phyloP scores from a whole-genome alignment of 371 early-diverging fungal genomes.

The Chytridium lagenaria region DNA sequence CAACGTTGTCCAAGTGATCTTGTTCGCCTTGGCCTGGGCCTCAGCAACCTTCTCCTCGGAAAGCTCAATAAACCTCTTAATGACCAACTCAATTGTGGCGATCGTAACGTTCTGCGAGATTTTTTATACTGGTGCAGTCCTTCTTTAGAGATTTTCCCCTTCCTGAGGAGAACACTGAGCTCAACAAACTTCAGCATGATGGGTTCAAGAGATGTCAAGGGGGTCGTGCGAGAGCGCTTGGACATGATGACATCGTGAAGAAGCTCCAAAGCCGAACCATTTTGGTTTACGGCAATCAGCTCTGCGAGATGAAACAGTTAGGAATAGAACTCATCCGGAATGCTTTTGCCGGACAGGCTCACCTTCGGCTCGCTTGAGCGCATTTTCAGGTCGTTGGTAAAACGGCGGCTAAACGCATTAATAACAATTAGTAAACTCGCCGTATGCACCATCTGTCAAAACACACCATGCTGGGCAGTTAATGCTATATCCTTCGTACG shows the following conservation, averaged over 20 bases:
- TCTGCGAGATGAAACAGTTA: too few relatives aligned
- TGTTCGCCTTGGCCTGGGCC: slow-evolving; percentile 92
- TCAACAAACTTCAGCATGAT: slow-evolving; percentile 92
- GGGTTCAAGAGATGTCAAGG: slow-evolving; percentile 83
- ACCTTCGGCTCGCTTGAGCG: slow-evolving; percentile 69
- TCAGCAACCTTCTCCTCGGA: slow-evolving; percentile 89
- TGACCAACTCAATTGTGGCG: slow-evolving; percentile 85
- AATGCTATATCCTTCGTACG: not conserved
- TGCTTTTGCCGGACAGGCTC: too few relatives aligned
- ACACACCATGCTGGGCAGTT: slow-evolving; percentile 6
- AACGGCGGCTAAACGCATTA: slow-evolving; percentile 36
- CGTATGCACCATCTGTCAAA: too few relatives aligned
- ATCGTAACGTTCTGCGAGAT: slow-evolving; percentile 94
- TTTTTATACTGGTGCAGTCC: slow-evolving; percentile 95
- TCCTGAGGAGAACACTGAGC: slow-evolving; percentile 85
- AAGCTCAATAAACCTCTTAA: slow-evolving; percentile 83
- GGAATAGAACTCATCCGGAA: too few relatives aligned
- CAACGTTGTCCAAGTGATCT: slow-evolving; percentile 75
- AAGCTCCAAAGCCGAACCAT: slow-evolving; percentile 83
- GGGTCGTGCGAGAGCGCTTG: slow-evolving; percentile 82
- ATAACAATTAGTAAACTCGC: too few relatives aligned
- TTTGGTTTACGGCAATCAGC: slow-evolving; percentile 88
- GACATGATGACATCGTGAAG: slow-evolving; percentile 90
- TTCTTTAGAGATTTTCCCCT: slow-evolving; percentile 93
- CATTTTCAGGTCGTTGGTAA: slow-evolving; percentile 67